These are phyloP conservation scores for Chlamydomonas urium DNA, from an alignment of 139 green algal genomes.

Conservation along the genomic window DNA sequence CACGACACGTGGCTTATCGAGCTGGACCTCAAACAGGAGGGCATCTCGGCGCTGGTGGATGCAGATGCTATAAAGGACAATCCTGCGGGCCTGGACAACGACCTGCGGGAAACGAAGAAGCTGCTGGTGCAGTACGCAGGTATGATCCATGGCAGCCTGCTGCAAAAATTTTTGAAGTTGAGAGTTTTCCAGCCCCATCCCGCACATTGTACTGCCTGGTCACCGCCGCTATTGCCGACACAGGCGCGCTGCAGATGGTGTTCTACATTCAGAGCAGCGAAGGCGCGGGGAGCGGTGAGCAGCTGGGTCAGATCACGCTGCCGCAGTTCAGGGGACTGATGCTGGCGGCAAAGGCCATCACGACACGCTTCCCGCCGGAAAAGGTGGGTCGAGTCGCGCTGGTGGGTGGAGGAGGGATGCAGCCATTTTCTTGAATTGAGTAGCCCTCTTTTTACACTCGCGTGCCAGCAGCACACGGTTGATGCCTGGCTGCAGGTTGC, in stretches of 20 bases:
- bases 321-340: conserved; percentile 59
- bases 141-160: conserved; percentile 1
- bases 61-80: conserved; percentile 33
- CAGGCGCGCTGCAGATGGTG: conserved; percentile 56
- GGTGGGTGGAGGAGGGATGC: no score
- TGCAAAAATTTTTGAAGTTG: neutral
- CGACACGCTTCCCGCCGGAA: conserved; percentile 37
- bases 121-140: conserved; percentile 54
- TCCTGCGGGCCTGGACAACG: conserved; percentile 28
- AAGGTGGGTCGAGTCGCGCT: conserved; percentile 22
- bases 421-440: no score
- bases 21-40: conserved; percentile 55
- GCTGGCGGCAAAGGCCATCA: conserved; percentile 39
- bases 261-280: conserved; percentile 52
- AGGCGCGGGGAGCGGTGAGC: conserved; percentile 38
- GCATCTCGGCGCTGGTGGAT: conserved; percentile 45
- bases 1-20: conserved; percentile 66
- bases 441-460: no score
- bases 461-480: no score
- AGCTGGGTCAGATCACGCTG: conserved; percentile 53
- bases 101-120: conserved; percentile 50
- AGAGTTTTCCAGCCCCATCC: neutral
- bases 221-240: neutral
- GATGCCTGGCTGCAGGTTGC: no score
- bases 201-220: neutral